Base-by-base conservation (phyloP, 495 filamentous ascomycete genomes). In the Penicillium arizonense region DNA sequence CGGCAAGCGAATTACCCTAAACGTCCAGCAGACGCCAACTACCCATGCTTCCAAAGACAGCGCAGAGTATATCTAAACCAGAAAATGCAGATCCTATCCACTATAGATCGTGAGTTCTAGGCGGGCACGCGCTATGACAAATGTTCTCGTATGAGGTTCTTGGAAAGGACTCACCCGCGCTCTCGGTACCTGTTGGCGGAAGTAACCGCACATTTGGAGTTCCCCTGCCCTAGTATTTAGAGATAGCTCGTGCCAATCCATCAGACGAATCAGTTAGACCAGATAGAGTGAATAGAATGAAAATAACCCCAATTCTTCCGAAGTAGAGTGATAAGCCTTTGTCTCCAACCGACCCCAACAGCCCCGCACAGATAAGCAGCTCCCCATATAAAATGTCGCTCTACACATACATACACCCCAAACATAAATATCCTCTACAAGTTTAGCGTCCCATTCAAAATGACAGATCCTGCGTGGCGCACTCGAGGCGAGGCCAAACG, bases 1-100 rank as follows among this genome's bases (percentile, higher is more conserved):
- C 30, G 78, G 82, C 13, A 96, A 96, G 71, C 77, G 93, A 59
- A 81, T 97, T 48, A 96, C 96, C 70, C 57, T 97, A 48, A 97
- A 96, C 67, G 86, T 97, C 11, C 80, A 92, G 57, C 94, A 97
- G 70, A 95, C 96, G 87, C 84, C 76, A 18, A 46, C n/a, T 14
- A n/a, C 24, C 1, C 5, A n/a, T 38, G 24, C n/a, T 47, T 14
- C 40, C 8, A 52, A 42, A 36, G 24, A 24, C 10, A 20, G 14
- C 10, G 13, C 24, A 36, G 30, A 28, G 8, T 2, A 33, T 1
- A 20, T 26, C 32, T 50, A 39, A 50, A 12, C 5, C 2, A 8
- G 28, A 18, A 6, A 9, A 40, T 42, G 7, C 30, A 23, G 16
- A 42, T 34, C 23, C 5, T 4, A 4, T 24, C 23, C 23, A 24